These are phyloP conservation scores for Nissolia schottii DNA, from an alignment of 306 rosid genomes.

Conservation along the genomic window DNA sequence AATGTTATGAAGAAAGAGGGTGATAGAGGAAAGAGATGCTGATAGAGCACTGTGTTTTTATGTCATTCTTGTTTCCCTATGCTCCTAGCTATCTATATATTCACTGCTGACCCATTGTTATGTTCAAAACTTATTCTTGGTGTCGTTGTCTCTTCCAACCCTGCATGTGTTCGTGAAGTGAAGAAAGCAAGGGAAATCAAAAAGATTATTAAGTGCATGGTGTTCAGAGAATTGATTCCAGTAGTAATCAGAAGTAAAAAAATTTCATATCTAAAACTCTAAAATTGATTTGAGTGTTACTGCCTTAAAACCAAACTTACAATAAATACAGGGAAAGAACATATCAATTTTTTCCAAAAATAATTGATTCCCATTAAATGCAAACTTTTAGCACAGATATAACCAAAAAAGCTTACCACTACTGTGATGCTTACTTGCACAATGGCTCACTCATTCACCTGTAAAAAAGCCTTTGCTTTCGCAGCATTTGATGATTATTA, in stretches of 20 bases:
- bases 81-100: conserved; percentile 18
- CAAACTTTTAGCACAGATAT: not conserved
- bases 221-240: too few species aligned
- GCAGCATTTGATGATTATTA: not conserved
- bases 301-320: too few species aligned
- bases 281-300: conserved; percentile 34
- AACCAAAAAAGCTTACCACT: not conserved
- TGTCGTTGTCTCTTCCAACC: conserved; percentile 18
- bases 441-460: conserved; percentile 6
- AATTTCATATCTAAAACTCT: conserved; percentile 11
- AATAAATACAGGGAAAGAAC: not conserved
- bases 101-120: conserved; percentile 24
- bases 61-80: conserved; percentile 28
- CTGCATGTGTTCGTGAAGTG: conserved; percentile 23
- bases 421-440: not conserved
- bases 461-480: not conserved
- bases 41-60: conserved; percentile 22
- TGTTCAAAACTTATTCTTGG: conserved; percentile 16
- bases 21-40: conserved; percentile 4
- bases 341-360: not conserved
- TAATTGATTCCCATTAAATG: not conserved
- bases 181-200: conserved; percentile 20
- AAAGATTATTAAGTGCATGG: too few species aligned
- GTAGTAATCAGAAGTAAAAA: too few species aligned
- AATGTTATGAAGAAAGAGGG: conserved; percentile 11